Conservation (phyloP, 192 early-diverging fungal species). For the Blastocladiella britannica region DNA sequence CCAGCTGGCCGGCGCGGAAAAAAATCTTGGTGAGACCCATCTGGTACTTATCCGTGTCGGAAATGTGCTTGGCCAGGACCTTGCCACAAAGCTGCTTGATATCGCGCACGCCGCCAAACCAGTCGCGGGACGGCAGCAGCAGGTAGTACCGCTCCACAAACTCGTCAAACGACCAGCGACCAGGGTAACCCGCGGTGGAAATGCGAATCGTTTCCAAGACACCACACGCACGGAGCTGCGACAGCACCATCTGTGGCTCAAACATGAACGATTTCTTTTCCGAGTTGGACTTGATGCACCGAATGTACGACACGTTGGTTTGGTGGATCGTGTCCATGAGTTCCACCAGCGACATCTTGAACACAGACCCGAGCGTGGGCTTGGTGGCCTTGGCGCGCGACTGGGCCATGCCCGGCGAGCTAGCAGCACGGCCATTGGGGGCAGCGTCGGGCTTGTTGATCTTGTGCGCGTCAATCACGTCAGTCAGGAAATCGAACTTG, state of each 20-base stretch:
- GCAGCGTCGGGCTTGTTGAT: not conserved
- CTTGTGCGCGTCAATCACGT: conserved; percentile 29
- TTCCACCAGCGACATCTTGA: conserved; percentile 76
- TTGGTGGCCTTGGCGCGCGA: conserved; percentile 30
- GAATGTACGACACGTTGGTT: conserved; percentile 91
- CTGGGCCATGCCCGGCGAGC: not conserved
- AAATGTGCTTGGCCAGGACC: conserved; percentile 44
- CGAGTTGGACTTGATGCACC: conserved; percentile 98
- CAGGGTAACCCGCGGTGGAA: conserved; percentile 92
- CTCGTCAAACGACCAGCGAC: conserved; percentile 64
- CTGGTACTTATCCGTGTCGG: conserved; percentile 72
- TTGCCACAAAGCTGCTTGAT: conserved; percentile 31
- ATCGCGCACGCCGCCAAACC: conserved; percentile 19
- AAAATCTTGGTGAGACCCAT: conserved; percentile 91
- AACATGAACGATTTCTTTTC: conserved; percentile 78
- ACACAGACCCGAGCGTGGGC: conserved; percentile 88
- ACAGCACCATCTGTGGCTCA: conserved; percentile 82
- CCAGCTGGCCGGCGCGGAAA: conserved; percentile 87
- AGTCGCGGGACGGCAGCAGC: conserved; percentile 22
- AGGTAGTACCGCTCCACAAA: conserved; percentile 69
- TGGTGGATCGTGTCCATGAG: conserved; percentile 87
- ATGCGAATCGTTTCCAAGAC: conserved; percentile 98
- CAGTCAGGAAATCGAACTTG: conserved; percentile 59
- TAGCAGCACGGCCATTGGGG: not conserved
- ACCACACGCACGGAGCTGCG: conserved; percentile 92